A percentile compares a stretch with the other conserved stretches of the same genome.
These are phyloP conservation scores for Cercospora zeae-maydis DNA, from an alignment of 2,329 filamentous ascomycete species.

Conservation along the genomic window DNA sequence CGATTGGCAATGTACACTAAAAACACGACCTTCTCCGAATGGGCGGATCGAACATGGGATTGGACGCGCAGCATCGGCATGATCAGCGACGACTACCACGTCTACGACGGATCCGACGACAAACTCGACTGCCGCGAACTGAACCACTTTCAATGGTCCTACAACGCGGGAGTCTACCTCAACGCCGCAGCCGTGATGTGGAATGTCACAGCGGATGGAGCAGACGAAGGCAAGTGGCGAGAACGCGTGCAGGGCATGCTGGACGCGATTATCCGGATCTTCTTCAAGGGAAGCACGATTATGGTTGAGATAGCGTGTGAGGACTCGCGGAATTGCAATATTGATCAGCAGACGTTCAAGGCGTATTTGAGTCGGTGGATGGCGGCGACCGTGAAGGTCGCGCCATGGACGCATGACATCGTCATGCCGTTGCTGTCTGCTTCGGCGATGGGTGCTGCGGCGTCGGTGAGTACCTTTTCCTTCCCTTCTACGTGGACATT, in stretches of 20 bases:
- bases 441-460: conserved; percentile 54
- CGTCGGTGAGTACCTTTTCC: conserved; percentile 40
- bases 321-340: conserved; percentile 38
- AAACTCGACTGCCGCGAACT: conserved; percentile 41
- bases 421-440: conserved; percentile 52
- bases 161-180: conserved; percentile 46
- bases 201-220: conserved; percentile 27
- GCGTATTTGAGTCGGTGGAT: conserved; percentile 45
- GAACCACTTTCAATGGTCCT: conserved; percentile 46
- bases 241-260: conserved; percentile 14
- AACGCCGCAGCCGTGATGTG: conserved; percentile 46
- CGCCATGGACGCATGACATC: conserved; percentile 37
- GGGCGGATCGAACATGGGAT: conserved; percentile 48
- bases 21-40: conserved; percentile 57
- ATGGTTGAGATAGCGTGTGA: conserved; percentile 46
- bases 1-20: conserved; percentile 35
- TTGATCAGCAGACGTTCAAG: conserved; percentile 44
- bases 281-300: conserved; percentile 34
- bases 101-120: conserved; percentile 46
- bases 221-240: conserved; percentile 36
- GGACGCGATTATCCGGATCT: conserved; percentile 31
- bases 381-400: conserved; percentile 41
- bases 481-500: conserved; percentile 37
- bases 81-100: conserved; percentile 43
- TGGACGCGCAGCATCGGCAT: conserved; percentile 49